Percentiles rank a stretch among this genome's conserved stretches.
Evolutionary conservation across 1,284 basidiomycete genomes (phyloP).

Genomic region (Cryptococcus sp.): DNA sequence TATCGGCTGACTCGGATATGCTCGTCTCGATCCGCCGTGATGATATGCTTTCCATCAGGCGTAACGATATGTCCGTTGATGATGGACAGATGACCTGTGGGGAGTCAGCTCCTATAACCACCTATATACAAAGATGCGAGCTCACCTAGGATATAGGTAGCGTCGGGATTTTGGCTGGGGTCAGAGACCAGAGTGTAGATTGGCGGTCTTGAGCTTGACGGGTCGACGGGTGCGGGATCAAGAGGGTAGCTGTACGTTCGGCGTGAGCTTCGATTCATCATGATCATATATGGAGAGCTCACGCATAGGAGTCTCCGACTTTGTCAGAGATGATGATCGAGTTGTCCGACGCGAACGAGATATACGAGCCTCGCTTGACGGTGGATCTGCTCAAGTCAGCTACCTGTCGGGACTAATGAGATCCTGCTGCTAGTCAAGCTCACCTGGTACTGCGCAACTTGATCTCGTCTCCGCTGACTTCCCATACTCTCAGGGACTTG

Average conservation of each 20-base stretch:
- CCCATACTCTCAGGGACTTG: conserved; percentile 76
- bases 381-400: conserved; percentile 5
- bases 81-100: conserved; percentile 72
- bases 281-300: conserved; percentile 9
- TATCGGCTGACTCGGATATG: conserved; percentile 89
- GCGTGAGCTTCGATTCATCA: conserved; percentile 2
- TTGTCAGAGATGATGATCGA: conserved; percentile 46
- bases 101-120: conserved; percentile 6
- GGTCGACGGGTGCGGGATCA: conserved; percentile 61
- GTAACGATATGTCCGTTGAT: conserved; percentile 72
- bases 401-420: no score
- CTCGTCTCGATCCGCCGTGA: conserved; percentile 88
- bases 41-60: conserved; percentile 67
- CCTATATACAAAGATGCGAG: neutral
- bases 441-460: conserved; percentile 66
- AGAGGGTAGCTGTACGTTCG: conserved; percentile 38
- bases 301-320: conserved; percentile 48
- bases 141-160: conserved; percentile 67
- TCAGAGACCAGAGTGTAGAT: conserved; percentile 66
- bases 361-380: conserved; percentile 30
- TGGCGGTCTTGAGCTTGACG: conserved; percentile 39
- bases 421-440: conserved; percentile 21
- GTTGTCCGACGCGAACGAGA: conserved; percentile 26
- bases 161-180: conserved; percentile 62
- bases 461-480: conserved; percentile 58